Percentiles rank a stretch among this genome's conserved stretches.
Conservation (phyloP, 345 rosid species). For the Corchorus capsularis region DNA sequence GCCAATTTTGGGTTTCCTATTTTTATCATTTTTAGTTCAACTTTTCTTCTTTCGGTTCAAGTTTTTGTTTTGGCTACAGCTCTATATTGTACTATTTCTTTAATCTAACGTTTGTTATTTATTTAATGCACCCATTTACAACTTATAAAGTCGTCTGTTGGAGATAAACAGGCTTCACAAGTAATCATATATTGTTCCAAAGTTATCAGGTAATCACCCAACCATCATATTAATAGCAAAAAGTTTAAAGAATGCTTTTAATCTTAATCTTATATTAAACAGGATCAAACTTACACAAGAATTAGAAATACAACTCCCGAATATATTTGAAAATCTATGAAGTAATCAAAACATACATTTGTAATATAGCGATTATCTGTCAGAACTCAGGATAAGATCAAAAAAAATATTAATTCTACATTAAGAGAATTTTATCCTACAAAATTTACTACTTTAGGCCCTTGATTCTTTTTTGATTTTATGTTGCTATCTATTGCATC, state of each 20-base stretch:
- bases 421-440: slow-evolving; percentile 36
- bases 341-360: neutral
- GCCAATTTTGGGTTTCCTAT: slow-evolving; percentile 9
- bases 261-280: neutral
- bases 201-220: neutral
- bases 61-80: neutral
- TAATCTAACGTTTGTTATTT: neutral
- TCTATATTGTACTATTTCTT: neutral
- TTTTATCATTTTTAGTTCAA: neutral
- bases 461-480: slow-evolving; percentile 57
- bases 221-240: neutral
- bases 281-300: neutral
- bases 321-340: neutral
- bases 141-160: neutral
- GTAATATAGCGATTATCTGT: neutral
- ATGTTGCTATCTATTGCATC: slow-evolving; percentile 29
- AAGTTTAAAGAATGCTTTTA: neutral
- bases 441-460: slow-evolving; percentile 74
- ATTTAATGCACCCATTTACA: neutral
- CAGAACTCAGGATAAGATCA: neutral
- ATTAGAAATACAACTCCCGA: neutral
- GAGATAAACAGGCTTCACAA: neutral
- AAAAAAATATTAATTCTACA: neutral
- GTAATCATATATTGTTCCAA: neutral
- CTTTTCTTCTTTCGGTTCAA: neutral